Conservation (phyloP, 441 rosid genomes). For the Brassica balearica region DNA sequence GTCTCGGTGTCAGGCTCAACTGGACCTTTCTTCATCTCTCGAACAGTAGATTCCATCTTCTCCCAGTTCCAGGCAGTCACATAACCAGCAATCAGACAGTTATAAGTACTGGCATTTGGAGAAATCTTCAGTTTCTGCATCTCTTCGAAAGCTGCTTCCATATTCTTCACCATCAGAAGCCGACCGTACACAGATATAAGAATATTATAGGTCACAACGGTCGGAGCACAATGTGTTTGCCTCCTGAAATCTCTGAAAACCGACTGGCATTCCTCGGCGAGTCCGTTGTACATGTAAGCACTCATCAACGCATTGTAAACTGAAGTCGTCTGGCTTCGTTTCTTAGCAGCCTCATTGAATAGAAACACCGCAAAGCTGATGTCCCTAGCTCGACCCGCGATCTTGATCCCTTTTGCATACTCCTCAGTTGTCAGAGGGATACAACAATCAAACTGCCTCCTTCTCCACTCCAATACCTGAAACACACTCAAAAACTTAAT, state of each 20-base stretch:
- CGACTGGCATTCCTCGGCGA: conserved; percentile 56
- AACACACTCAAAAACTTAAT: background rate
- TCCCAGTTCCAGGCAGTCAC: conserved; percentile 87
- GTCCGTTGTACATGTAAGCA: conserved; percentile 72
- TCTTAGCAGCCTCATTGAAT: conserved; percentile 66
- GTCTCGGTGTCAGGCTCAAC: conserved; percentile 63
- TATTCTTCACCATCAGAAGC: conserved; percentile 56
- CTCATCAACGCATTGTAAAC: conserved; percentile 79
- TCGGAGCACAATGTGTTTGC: conserved; percentile 59
- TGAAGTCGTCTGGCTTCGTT: conserved; percentile 43
- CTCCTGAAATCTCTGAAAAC: conserved; percentile 60
- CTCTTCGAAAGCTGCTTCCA: conserved; percentile 67
- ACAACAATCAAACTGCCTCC: conserved; percentile 51
- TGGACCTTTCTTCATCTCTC: conserved; percentile 52
- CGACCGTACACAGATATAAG: conserved; percentile 64
- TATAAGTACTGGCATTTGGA: conserved; percentile 64
- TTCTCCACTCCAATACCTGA: conserved; percentile 78
- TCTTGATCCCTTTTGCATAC: conserved; percentile 70
- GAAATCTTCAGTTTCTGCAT: conserved; percentile 47
- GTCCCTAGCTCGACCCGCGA: conserved; percentile 69
- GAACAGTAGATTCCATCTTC: conserved; percentile 65
- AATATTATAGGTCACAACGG: conserved; percentile 74
- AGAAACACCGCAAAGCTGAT: conserved; percentile 64
- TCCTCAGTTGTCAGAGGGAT: conserved; percentile 68
- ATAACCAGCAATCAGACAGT: conserved; percentile 74